Evolutionary conservation across 345 rosid genomes (phyloP).

Genomic region (Populus tremula): DNA sequence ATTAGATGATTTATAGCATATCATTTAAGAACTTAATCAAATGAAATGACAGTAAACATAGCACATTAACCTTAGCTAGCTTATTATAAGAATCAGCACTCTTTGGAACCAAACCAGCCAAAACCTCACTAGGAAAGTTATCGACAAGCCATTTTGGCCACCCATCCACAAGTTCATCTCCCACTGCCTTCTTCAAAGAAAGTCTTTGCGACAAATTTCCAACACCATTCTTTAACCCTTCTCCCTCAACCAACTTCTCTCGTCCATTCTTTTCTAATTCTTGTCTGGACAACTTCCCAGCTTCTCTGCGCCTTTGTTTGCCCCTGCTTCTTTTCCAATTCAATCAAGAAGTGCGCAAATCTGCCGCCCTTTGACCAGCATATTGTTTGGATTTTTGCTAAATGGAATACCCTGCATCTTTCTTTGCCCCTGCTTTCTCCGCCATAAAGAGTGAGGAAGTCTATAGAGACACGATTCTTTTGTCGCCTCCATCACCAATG

Average conservation of each 20-base stretch:
- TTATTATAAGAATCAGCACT: conserved; percentile 70
- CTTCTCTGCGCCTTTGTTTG: too few relatives aligned
- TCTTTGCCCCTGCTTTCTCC: neutral
- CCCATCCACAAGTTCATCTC: conserved; percentile 51
- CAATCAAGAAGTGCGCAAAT: conserved; percentile 4
- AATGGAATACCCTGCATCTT: neutral
- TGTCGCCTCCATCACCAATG: conserved; percentile 12
- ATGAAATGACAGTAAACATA: too few relatives aligned
- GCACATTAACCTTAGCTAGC: conserved; percentile 51
- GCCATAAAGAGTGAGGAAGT: neutral
- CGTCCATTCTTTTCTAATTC: conserved; percentile 11
- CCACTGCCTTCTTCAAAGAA: conserved; percentile 39
- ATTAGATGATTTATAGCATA: neutral
- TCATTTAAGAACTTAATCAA: too few relatives aligned
- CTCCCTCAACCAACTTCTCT: conserved; percentile 2
- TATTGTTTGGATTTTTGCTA: conserved; percentile 32
- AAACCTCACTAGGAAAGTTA: conserved; percentile 45
- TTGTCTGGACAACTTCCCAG: conserved; percentile 15
- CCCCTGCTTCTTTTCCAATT: too few relatives aligned
- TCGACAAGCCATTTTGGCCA: conserved; percentile 82
- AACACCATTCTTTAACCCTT: conserved; percentile 7
- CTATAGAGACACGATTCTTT: too few relatives aligned
- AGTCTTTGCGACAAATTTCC: conserved; percentile 22
- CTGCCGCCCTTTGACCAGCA: conserved; percentile 35
- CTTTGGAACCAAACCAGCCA: conserved; percentile 53